Base-by-base conservation (phyloP, 2,329 filamentous ascomycete genomes). In the Helotiales sp. region DNA sequence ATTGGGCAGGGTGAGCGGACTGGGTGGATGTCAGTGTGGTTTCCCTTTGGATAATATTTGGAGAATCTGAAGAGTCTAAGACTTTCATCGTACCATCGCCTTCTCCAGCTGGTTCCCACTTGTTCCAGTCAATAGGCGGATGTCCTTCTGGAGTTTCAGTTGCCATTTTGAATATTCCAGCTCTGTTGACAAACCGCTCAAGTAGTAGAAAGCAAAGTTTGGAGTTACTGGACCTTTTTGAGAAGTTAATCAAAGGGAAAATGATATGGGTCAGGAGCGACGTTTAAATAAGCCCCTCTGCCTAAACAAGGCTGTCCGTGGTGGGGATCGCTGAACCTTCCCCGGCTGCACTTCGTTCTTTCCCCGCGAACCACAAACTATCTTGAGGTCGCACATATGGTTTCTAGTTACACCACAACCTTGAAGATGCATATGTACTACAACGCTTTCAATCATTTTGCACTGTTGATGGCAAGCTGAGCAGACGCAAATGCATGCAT, bases 1-100 rank as follows among this genome's bases (percentile, higher is more conserved):
- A 71, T 71, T 40, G 69, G 69, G 22, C 69, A 71, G 28, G 69
- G 69, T 24, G 69, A 71, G 37, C 67, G 69, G 11, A 71, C 69
- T 71, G 26, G 11, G 47, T 50, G 15, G 28, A 37, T 13, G 37
- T 37, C 54, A 57, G 52, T 4, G 37, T 30, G 15, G 45, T 5
- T 37, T 52, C 24, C 10, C 6, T 8, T n/a, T 4, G 11, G 8
- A 17, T 28, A 17, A 34, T 17, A 17, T 11, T 55, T 49, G 8
- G 15, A 17, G 11, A 30, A 4, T 17, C 40, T 49, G 40, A 11
- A 55, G 28, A 24, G 20, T 24, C 1, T 22, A 52, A 22, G n/a
- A 17, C 30, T 26, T 20, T 40, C 1, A 37, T 13, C 64, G n/a
- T 66, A 69, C 69, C 67, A 59, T 71, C 69, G 45, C 67, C 67